These are phyloP conservation scores for Chamaecyparis obtusa DNA, from an alignment of 75 land plant species.

Conservation along the genomic window DNA sequence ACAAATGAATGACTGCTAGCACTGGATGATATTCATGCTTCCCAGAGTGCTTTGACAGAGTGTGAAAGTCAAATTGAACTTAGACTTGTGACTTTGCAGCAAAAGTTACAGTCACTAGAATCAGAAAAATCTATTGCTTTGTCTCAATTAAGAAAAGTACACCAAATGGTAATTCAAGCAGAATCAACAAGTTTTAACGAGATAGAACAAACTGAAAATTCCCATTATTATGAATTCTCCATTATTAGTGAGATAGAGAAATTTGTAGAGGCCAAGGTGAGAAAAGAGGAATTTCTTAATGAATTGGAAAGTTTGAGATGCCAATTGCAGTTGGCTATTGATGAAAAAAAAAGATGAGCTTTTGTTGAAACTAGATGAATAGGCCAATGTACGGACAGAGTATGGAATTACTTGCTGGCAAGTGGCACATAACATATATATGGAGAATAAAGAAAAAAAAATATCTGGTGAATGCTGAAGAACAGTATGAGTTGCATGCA, in stretches of 20 bases:
- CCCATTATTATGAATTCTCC: not conserved
- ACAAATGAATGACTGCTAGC: not conserved
- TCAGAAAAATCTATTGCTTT: constrained; percentile 3
- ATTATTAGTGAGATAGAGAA: not conserved
- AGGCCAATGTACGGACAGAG: constrained; percentile 21
- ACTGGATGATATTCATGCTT: not conserved
- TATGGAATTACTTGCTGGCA: not conserved
- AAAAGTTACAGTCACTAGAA: constrained; percentile 12
- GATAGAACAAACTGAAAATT: constrained; percentile 1
- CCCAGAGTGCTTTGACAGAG: constrained; percentile 8
- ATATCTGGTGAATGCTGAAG: constrained; percentile 13
- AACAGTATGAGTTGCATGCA: constrained; percentile 10
- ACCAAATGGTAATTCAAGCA: not conserved
- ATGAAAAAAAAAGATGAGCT: constrained; percentile 36
- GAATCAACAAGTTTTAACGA: constrained; percentile 3
- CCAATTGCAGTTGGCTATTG: constrained; percentile 30
- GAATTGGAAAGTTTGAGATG: constrained; percentile 26
- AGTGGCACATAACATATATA: constrained; percentile 24
- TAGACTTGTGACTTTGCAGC: constrained; percentile 3
- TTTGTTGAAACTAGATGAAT: constrained; percentile 30
- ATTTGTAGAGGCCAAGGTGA: not conserved
- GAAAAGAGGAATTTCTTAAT: constrained; percentile 11
- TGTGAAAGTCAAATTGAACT: constrained; percentile 3
- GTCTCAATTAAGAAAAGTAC: constrained; percentile 1
- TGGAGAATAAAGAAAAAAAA: constrained; percentile 11